Evolutionary conservation across 805 yeast species (phyloP), one percentile per base, ranked within the genome.

Genomic region (Zygotorulaspora florentina): DNA sequence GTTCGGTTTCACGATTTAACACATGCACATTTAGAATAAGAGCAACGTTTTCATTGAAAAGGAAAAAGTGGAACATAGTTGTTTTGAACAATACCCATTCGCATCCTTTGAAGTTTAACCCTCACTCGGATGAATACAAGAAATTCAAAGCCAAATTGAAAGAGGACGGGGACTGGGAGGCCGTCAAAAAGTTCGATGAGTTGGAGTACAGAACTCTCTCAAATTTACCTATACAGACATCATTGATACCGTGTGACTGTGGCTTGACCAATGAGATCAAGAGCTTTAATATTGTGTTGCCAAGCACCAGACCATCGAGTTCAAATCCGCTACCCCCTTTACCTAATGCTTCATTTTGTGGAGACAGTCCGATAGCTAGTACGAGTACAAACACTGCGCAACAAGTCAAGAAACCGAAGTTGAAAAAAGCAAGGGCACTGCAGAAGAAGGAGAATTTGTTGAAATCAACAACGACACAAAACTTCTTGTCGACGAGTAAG

Each of bases 1-100:
- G 69, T 37, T 47, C 58, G 2, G 66, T 62, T 2, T 62, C 68
- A 15, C 55, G 64, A 44, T 65, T 59, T 43, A 66, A 67, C 11
- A 69, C 71, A 17, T 82, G 87, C 56, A 87, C 87, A 2, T 82
- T 82, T 56, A 69, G 83, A 58, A 72, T 82, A 35, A 62, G 88
- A 44, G 87, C 87, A 2, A 80, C 82, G 52, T 80, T 67, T 55
- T 75, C 82, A 1, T 52, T 76, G 9, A 66, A 80, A 49, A 69
- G 75, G 29, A 66, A 71, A 47, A 65, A 68, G 44, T 82, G 88
- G 88, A 68, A 78, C 12, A 67, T 82, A 27, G 83, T 78, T 16
- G 77, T 82, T 13, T 73, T 82, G 30, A 77, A 79, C 60, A 82
- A 79, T 52, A 60, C 62, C 4, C 88, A 82, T 61, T 76, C 83